Evolutionary conservation across 2,329 filamentous ascomycete species (phyloP).

Genomic region (Clonostachys sp.): DNA sequence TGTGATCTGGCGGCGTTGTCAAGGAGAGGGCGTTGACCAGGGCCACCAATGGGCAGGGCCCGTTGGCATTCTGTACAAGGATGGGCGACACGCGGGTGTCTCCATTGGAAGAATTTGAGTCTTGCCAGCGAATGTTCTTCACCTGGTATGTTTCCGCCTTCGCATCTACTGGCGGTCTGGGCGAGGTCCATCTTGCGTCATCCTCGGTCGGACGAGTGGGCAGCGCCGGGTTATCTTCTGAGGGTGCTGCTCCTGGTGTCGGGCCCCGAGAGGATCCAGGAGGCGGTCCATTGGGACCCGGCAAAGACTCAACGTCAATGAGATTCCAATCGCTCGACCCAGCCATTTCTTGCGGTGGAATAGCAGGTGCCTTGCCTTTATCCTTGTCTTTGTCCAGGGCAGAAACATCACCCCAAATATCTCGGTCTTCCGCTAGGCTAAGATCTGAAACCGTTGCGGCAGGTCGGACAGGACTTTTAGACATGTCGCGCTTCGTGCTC

Average conservation of each 20-base stretch:
- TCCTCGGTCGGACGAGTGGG: conserved; percentile 26
- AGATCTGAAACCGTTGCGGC: conserved; percentile 7
- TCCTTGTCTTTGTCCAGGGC: conserved; percentile 32
- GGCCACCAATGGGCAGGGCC: conserved; percentile 87
- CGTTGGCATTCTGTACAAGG: conserved; percentile 88
- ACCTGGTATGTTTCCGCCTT: conserved; percentile 82
- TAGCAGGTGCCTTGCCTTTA: conserved; percentile 13
- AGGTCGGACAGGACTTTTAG: conserved; percentile 5
- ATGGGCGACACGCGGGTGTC: conserved; percentile 77
- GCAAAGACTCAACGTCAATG: conserved; percentile 33
- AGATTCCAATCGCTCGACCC: conserved; percentile 43
- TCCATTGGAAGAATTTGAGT: conserved; percentile 47
- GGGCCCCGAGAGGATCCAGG: conserved; percentile 4
- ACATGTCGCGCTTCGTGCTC: conserved; percentile 23
- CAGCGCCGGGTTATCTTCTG: conserved; percentile 23
- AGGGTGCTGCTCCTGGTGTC: neutral
- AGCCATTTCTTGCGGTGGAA: conserved; percentile 4
- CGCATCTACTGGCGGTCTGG: conserved; percentile 32
- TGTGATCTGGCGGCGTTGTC: conserved; percentile 63
- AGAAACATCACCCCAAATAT: conserved; percentile 42
- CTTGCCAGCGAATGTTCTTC: conserved; percentile 84
- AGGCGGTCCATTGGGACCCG: conserved; percentile 2
- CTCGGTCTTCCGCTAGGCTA: conserved; percentile 12
- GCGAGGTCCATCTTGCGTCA: conserved; percentile 26
- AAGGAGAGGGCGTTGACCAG: conserved; percentile 89